Evolutionary conservation across 345 rosid species (phyloP), one percentile per base, ranked within the genome.

Genomic region (Barbarea vulgaris): DNA sequence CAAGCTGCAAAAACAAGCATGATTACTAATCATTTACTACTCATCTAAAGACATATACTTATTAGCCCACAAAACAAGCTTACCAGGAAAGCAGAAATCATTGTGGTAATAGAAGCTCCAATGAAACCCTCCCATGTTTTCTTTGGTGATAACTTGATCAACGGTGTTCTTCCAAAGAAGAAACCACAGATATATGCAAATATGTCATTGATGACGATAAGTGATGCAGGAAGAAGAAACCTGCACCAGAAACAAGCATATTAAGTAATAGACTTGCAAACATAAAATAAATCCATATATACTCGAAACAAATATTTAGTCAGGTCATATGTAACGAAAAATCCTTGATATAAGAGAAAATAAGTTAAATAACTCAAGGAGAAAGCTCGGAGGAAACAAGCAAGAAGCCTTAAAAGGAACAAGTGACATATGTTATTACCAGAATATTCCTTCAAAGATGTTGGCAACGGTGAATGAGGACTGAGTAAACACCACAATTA

Each of bases 111-210:
- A 60, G 96, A 91, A 53, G 94, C 98, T 61, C 98, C 98, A 30
- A 88, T 88, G 80, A 94, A 94, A 39, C 96, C 98, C 79, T 93
- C 98, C 98, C 97, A 93, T 24, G 97, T 93, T 88, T 93, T 91
- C 90, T 93, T 93, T 18, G 97, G 97, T 69, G 97, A 91, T 80
- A 93, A 82, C 83, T 89, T 89, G 80, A 93, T 93, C 85, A 93
- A 76, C 0, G 95, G 98, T 61, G 97, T 93, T 88, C 76, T 86
- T 59, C 98, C 98, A 81, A 93, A 93, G 82, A 93, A 91, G 89
- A 93, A 91, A 74, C 97, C 96, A 66, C 83, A 84, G 47, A 91
- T 67, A 69, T 91, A 91, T 9, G 98, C 97, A 78, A 87, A 87
- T 48, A 89, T 87, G 67, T 93, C 98, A 76, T 89, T 89, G 83